These are phyloP conservation scores for Camellia oleifera DNA, from an alignment of 179 eudicot species.

Conservation along the genomic window DNA sequence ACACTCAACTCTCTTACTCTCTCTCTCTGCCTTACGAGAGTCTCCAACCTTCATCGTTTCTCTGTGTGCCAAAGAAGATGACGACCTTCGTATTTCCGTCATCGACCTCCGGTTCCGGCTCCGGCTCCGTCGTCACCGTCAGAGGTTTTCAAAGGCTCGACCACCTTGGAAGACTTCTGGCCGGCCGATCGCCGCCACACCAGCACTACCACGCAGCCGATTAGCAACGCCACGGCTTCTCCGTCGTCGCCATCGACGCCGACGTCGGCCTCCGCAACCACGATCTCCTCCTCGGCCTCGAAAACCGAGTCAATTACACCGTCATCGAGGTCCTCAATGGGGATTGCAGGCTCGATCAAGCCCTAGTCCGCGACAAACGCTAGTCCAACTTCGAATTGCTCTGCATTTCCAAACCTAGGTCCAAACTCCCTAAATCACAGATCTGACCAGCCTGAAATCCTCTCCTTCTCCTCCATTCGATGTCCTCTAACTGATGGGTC, in stretches of 20 bases:
- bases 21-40: too few species aligned
- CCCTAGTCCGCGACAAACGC: constrained; percentile 81
- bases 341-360: constrained; percentile 93
- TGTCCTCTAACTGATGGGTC: too few species aligned
- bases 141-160: constrained; percentile 22
- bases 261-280: constrained; percentile 96
- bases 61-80: constrained; percentile 85
- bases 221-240: constrained; percentile 44
- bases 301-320: constrained; percentile 92
- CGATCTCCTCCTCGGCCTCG: constrained; percentile 89
- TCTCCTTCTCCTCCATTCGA: too few species aligned
- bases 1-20: too few species aligned
- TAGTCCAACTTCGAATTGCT: constrained; percentile 79
- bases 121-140: constrained; percentile 30
- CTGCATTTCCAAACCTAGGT: constrained; percentile 89
- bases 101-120: constrained; percentile 51
- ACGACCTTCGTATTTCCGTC: constrained; percentile 68
- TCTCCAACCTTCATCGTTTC: too few species aligned
- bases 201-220: constrained; percentile 58
- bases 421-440: constrained; percentile 52
- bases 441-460: too few species aligned
- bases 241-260: constrained; percentile 85
- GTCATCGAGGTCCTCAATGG: constrained; percentile 90
- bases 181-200: constrained; percentile 58
- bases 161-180: constrained; percentile 19